A percentile compares a stretch with the other conserved stretches of the same genome.
Conservation (phyloP, 2,329 filamentous ascomycete species). For the Dryadomyces sulphureus region DNA sequence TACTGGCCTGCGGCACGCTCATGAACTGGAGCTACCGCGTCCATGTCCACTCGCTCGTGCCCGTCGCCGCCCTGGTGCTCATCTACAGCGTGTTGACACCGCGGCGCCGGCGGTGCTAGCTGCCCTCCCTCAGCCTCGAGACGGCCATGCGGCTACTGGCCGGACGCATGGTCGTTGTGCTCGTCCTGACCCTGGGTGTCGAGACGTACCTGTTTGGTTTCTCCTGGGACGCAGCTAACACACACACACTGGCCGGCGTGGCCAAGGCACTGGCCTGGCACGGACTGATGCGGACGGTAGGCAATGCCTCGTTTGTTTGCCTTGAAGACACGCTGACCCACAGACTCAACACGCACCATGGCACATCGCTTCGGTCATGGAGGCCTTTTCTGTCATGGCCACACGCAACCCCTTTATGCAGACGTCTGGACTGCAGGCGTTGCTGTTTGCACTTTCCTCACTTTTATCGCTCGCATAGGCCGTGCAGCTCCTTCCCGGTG, state of each 20-base stretch:
- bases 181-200: not conserved
- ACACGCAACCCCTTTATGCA: not conserved
- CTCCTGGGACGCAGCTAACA: no score
- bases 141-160: not conserved
- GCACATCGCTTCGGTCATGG: constrained; percentile 1
- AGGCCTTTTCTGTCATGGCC: constrained; percentile 1
- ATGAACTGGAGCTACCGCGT: not conserved
- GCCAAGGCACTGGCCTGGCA: not conserved
- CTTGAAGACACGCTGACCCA: not conserved
- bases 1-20: not conserved
- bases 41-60: not conserved
- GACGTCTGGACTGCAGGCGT: not conserved
- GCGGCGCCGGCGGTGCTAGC: not conserved
- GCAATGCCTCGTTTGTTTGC: not conserved
- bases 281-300: not conserved
- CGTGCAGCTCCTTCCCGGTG: not conserved
- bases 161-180: not conserved
- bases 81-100: not conserved
- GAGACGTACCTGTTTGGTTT: not conserved
- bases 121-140: not conserved
- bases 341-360: not conserved
- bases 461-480: not conserved
- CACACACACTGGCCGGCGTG: not conserved
- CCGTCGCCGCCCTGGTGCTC: not conserved
- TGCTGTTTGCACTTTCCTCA: not conserved